Percentiles rank a stretch among this genome's conserved stretches.
These are phyloP conservation scores for Cercospora zeae-maydis DNA, from an alignment of 2,329 filamentous ascomycete species.

Conservation along the genomic window DNA sequence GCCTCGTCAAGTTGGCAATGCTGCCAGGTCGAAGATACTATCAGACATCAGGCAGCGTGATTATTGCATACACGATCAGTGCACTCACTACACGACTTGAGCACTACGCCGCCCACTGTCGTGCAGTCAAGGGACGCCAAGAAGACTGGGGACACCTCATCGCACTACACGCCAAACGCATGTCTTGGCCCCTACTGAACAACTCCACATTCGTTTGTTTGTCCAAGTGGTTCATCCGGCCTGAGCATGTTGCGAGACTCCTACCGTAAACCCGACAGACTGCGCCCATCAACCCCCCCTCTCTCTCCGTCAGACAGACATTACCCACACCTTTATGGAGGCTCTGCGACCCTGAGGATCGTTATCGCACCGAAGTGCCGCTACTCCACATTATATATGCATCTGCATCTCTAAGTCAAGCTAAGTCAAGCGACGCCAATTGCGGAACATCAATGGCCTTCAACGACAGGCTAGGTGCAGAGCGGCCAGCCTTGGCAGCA, in stretches of 20 bases:
- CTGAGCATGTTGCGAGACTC: neutral
- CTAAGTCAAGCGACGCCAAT: slow-evolving; percentile 8
- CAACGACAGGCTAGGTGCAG: neutral
- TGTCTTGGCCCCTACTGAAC: neutral
- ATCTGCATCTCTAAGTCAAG: neutral
- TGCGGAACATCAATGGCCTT: neutral
- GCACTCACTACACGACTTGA: neutral
- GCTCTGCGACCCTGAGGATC: neutral
- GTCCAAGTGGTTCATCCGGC: neutral
- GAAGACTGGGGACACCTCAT: neutral
- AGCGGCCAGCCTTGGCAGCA: slow-evolving; percentile 8
- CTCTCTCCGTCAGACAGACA: neutral
- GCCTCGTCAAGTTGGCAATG: no score
- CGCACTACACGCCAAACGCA: no score
- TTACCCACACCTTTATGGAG: neutral
- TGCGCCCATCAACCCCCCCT: neutral
- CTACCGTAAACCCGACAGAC: neutral
- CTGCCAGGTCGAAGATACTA: neutral
- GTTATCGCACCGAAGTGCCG: slow-evolving; percentile 1
- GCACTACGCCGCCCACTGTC: neutral
- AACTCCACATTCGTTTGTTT: neutral
- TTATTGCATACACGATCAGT: neutral
- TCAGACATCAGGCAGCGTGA: no score
- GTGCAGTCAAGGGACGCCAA: neutral
- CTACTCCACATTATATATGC: neutral